Evolutionary conservation across 106 monocot genomes (phyloP), one percentile per base, ranked within the genome.

Genomic region (Dactylorhiza incarnata): DNA sequence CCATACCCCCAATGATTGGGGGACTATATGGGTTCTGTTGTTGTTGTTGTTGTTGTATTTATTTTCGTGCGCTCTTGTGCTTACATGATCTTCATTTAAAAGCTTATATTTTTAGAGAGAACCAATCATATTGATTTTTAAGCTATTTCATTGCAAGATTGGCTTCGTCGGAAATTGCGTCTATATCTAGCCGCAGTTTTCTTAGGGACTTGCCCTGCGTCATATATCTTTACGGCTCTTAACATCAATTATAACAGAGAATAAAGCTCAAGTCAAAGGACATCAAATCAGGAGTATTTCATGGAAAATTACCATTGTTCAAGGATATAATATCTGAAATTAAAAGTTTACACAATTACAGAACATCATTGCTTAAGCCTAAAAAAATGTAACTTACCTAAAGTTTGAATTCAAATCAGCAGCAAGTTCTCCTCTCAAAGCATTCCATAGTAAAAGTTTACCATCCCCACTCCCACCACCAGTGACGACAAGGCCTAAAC

Each of bases 401-500:
- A 87, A 70, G 23, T 76, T 82, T 22, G 77, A 67, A 73, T 94
- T 94, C 52, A 94, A 68, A 82, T 94, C 94, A 58, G 85, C 73
- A 81, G 80, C 77, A 77, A 94, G 88, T 79, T 94, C 90, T 56
- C 94, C 94, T 78, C 91, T 86, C 81, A 94, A 86, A 76, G 89
- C 94, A 89, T 94, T 89, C 94, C 94, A 94, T 9, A 94, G 67
- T 15, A 91, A 86, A 78, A 94, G 86, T 71, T 94, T 94, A 5
- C 83, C 89, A 78, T 94, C 94, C 11, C 94, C 88, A 69, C 48
- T 82, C 13, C 83, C 88, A 55, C 91, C 89, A 77, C 88, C 88
- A 12, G 94, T 94, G 58, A 78, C 94, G 5, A 94, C 90, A 74
- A 94, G 94, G 81, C 91, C 94, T 91, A 63, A 68, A 80, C 77